Evolutionary conservation across 768 basidiomycete species (phyloP), one percentile per base, ranked within the genome.

Genomic region (Amanita phalloides): DNA sequence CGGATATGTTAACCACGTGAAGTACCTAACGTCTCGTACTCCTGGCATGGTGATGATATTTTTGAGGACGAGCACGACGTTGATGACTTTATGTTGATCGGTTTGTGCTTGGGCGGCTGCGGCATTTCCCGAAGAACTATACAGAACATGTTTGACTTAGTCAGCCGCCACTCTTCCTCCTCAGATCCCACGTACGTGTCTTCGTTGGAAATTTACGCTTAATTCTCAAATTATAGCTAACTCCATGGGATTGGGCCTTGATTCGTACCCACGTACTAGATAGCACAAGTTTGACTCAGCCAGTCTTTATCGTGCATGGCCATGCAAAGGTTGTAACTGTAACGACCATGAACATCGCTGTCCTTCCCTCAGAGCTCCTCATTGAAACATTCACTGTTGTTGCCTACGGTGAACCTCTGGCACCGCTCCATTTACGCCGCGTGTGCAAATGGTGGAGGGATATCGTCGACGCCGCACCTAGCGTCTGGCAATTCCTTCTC

Each of bases 21-120:
- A 70, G 59, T 58, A 86, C 85, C 84, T 83, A 63, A 87, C 79
- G 68, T 87, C 85, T 76, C 84, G 73, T 74, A 87, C 85, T 72
- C 84, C 84, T 65, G 85, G 85, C 85, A 87, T 87, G 67, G 67
- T 81, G 71, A 54, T 63, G 61, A 61, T 62, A 54, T 53, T 64
- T 69, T 79, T 76, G 73, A 72, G 68, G 48, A 68, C 68, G 71
- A 58, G 58, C 62, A 65, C 74, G 72, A 71, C 70, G 71, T 70
- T 73, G 71, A 67, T 69, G 73, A 61, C 17, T 67, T 67, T 66
- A 67, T 71, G 74, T 74, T 66, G 70, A 74, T 67, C 60, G 60
- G 58, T 66, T 63, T 66, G 56, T 53, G 45, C 52, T 56, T 37
- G 55, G 62, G 67, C 57, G 68, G 68, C 67, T 69, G 66, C 72